phyloP scores from a whole-genome alignment of 139 green algal species.

The Coelastrella sp. region DNA sequence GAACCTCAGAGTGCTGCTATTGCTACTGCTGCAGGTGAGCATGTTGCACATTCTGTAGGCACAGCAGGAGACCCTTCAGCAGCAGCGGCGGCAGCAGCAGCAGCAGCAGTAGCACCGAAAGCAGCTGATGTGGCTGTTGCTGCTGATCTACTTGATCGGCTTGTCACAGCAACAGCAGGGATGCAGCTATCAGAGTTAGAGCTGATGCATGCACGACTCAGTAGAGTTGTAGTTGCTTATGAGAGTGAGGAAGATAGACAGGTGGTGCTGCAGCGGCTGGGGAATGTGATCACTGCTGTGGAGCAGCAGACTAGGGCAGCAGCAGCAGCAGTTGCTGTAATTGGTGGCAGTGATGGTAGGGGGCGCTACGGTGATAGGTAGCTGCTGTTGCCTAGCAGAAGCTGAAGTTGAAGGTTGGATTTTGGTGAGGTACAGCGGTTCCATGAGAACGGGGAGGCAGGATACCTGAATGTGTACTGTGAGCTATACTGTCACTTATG shows the following conservation, averaged over 20 bases:
- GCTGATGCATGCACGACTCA: constrained; percentile 53
- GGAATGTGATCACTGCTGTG: constrained; percentile 42
- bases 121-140: constrained; percentile 27
- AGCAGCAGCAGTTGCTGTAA: background rate
- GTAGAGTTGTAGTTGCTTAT: constrained; percentile 47
- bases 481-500: too few species aligned
- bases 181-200: constrained; percentile 58
- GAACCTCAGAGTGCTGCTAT: background rate
- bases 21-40: background rate
- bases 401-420: too few species aligned
- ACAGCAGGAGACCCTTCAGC: background rate
- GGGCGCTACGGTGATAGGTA: too few species aligned
- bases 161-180: constrained; percentile 47
- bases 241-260: constrained; percentile 27
- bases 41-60: background rate
- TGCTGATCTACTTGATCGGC: constrained; percentile 38
- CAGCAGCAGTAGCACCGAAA: constrained; percentile 15
- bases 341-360: too few species aligned
- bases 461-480: too few species aligned
- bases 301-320: background rate
- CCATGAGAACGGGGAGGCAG: too few species aligned
- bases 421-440: too few species aligned
- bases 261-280: background rate
- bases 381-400: too few species aligned
- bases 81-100: background rate